A percentile compares a stretch with the other conserved stretches of the same genome.
Evolutionary conservation across 345 rosid genomes (phyloP).

Genomic region (Mercurialis annua): DNA sequence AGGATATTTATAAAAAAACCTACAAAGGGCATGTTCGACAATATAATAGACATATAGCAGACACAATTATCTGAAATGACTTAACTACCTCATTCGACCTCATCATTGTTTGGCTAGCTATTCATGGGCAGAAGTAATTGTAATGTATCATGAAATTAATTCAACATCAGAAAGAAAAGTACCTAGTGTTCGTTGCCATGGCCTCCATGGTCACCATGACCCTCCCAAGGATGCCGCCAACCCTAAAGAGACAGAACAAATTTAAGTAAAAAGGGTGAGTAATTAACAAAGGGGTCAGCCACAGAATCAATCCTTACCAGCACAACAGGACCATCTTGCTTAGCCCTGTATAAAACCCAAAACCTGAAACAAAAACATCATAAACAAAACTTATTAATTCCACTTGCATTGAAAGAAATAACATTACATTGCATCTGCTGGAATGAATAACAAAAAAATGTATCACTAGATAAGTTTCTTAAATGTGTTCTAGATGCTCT

Average conservation of each 20-base stretch:
- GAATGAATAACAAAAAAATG: too few species aligned
- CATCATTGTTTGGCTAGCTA: background rate
- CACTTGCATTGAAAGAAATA: background rate
- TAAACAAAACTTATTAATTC: too few species aligned
- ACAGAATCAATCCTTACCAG: constrained; percentile 45
- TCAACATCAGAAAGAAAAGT: constrained; percentile 3
- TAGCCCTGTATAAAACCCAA: constrained; percentile 93
- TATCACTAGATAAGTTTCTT: background rate
- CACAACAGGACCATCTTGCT: constrained; percentile 93
- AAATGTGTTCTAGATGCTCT: background rate
- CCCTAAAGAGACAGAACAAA: constrained; percentile 52
- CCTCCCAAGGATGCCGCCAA: constrained; percentile 99
- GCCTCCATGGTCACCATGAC: constrained; percentile 59
- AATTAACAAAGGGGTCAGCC: background rate
- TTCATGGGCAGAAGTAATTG: background rate
- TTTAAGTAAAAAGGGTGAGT: background rate
- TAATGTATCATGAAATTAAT: background rate
- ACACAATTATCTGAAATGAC: background rate
- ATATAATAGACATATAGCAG: background rate
- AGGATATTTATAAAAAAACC: background rate
- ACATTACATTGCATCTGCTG: background rate
- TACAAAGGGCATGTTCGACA: background rate
- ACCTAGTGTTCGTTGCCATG: constrained; percentile 63
- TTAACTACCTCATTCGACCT: background rate
- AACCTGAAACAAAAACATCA: constrained; percentile 64